These are phyloP conservation scores for Physaria fendleri DNA, from an alignment of 345 rosid species.

Conservation along the genomic window DNA sequence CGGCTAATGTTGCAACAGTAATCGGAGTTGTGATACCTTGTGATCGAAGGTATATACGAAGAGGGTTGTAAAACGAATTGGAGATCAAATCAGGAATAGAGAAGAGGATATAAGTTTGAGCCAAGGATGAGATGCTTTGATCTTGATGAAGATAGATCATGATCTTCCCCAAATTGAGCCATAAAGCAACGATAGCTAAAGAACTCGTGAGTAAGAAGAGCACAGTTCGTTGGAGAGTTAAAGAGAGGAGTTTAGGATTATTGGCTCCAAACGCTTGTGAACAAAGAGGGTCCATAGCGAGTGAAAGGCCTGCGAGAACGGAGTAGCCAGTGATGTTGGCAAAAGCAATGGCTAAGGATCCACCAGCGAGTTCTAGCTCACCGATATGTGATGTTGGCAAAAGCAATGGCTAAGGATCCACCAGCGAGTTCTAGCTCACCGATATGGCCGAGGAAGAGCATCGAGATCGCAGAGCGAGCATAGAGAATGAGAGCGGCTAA, in stretches of 20 bases:
- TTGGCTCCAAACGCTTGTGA: conserved; percentile 91
- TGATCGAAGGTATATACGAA: conserved; percentile 96
- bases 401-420: conserved; percentile 89
- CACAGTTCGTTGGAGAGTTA: conserved; percentile 77
- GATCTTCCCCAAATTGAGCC: conserved; percentile 64
- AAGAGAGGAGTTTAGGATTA: conserved; percentile 68
- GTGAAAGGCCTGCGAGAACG: conserved; percentile 81
- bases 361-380: conserved; percentile 79
- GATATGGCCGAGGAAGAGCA: conserved; percentile 87
- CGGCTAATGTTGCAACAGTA: conserved; percentile 61
- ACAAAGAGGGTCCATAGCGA: conserved; percentile 95
- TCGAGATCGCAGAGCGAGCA: conserved; percentile 76
- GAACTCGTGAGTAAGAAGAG: conserved; percentile 62
- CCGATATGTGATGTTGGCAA: conserved; percentile 85
- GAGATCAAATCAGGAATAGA: conserved; percentile 80
- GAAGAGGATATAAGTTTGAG: conserved; percentile 59
- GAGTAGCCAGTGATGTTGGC: conserved; percentile 94
- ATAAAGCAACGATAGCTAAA: conserved; percentile 52
- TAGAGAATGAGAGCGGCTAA: conserved; percentile 81
- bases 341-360: conserved; percentile 88
- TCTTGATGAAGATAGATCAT: conserved; percentile 68
- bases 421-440: conserved; percentile 86
- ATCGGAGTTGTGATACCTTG: conserved; percentile 85
- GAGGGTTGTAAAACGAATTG: conserved; percentile 76
- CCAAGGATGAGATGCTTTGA: conserved; percentile 48